A percentile compares a stretch with the other conserved stretches of the same genome.
These are phyloP conservation scores for Pseudoneurospora amorphoporcata DNA, from an alignment of 495 filamentous ascomycete species.

Conservation along the genomic window DNA sequence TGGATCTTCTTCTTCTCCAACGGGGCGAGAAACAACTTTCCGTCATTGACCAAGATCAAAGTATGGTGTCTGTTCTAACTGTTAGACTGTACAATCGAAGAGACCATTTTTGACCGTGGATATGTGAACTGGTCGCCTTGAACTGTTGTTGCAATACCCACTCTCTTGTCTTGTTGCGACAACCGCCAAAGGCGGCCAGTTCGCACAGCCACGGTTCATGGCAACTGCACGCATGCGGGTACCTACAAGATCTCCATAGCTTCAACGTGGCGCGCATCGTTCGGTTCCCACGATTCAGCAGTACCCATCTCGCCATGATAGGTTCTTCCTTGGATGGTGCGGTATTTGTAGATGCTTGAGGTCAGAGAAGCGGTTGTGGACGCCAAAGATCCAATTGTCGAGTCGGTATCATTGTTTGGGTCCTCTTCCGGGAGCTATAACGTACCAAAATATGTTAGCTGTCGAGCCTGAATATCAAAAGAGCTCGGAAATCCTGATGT, in stretches of 20 bases:
- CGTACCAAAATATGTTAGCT: background rate
- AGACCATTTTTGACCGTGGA: background rate
- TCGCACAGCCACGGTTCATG: background rate
- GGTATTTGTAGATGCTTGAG: conserved; percentile 24
- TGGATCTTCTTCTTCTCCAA: conserved; percentile 13
- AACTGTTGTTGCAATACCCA: background rate
- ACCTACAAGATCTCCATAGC: conserved; percentile 19
- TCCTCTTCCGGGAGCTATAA: background rate
- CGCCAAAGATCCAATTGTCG: background rate
- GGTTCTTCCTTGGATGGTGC: conserved; percentile 17
- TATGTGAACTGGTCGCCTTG: background rate
- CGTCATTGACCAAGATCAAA: conserved; percentile 24
- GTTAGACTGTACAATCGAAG: background rate
- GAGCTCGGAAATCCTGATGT: too few relatives aligned
- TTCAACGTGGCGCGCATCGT: conserved; percentile 15
- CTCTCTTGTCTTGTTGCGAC: background rate
- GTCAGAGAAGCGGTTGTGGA: conserved; percentile 22
- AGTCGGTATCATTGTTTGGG: background rate
- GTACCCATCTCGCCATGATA: conserved; percentile 16
- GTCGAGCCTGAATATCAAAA: background rate
- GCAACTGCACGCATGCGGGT: background rate
- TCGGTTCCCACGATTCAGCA: conserved; percentile 12
- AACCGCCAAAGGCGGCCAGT: background rate
- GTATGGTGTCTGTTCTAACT: conserved; percentile 20
- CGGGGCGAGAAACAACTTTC: conserved; percentile 30